A percentile compares a stretch with the other conserved stretches of the same genome.
Evolutionary conservation across 306 rosid genomes (phyloP).

Genomic region (Cucurbita pepo): DNA sequence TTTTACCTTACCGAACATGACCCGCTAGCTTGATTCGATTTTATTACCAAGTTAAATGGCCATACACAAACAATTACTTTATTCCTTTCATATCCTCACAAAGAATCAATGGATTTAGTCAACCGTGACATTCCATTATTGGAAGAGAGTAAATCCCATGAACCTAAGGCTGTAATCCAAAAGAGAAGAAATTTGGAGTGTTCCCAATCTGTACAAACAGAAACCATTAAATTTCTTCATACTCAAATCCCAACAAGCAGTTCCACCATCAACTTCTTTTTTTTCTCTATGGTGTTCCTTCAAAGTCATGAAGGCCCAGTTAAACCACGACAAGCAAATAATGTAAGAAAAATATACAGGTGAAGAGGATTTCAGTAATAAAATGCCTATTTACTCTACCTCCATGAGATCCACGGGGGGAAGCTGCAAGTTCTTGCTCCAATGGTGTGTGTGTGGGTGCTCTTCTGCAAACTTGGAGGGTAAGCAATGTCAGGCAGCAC

Average conservation of each 20-base stretch:
- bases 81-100: neutral
- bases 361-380: constrained; percentile 7
- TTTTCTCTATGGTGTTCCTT: neutral
- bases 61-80: neutral
- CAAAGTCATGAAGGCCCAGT: constrained; percentile 13
- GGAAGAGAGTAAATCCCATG: neutral
- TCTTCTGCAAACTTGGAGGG: neutral
- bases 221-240: constrained; percentile 1
- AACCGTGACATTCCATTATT: neutral
- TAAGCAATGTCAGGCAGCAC: neutral
- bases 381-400: constrained; percentile 5
- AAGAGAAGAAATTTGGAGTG: neutral
- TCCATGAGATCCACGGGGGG: neutral
- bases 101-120: neutral
- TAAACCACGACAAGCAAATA: constrained; percentile 32
- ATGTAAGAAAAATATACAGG: constrained; percentile 35
- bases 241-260: constrained; percentile 5
- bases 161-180: neutral
- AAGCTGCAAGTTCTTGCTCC: neutral
- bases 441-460: neutral
- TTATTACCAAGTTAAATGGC: neutral
- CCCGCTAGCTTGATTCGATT: neutral
- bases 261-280: neutral
- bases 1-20: neutral
- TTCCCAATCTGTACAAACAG: neutral